Base-by-base conservation (phyloP, 2,329 filamentous ascomycete species). In the Penicillium oxalicum region DNA sequence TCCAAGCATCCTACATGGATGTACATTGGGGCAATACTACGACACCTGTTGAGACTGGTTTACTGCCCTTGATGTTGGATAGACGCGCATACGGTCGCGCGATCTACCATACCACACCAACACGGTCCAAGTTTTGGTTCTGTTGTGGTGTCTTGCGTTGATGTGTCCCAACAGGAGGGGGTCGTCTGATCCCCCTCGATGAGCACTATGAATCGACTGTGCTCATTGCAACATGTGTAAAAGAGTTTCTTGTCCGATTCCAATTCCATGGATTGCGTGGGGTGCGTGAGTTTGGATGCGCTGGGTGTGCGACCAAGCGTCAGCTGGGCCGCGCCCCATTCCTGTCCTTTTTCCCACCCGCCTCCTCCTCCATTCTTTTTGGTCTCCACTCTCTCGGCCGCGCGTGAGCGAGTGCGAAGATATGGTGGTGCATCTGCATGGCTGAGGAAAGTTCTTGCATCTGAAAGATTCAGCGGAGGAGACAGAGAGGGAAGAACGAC, bases 281-380 rank as follows among this genome's bases (percentile, higher is more conserved):
- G 40, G 40, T 43, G 40, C 29, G 40, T 43, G 40, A 43, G 40
- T 35, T 43, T 27, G 40, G 40, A 24, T 29, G 25, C 28, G 36
- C 35, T 27, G 40, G 40, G 13, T 24, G 25, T 36, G 36, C 35
- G 35, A 45, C 35, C 43, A 44, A 33, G 41, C 33, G 43, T 45
- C 43, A 45, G 43, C 43, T 45, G 43, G 34, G 43, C 43, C 41
- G 38, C 43, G n/a, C 36, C 43, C 32, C 36, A 38, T 39, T 45
- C 36, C 36, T 36, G 29, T 45, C 36, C 36, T 36, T 29, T n/a
- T 12, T 27, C 12, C 24, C 24, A 24, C 41, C 41, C 35, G 9
- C 35, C 35, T 24, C 35, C n/a, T 24, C 35, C n/a, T 12, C 9
- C 35, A 37, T 37, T 37, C 35, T 32, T 32, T 32, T 11, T 2